These are phyloP conservation scores for Rosa lucieae DNA, from an alignment of 306 rosid genomes.

Conservation along the genomic window DNA sequence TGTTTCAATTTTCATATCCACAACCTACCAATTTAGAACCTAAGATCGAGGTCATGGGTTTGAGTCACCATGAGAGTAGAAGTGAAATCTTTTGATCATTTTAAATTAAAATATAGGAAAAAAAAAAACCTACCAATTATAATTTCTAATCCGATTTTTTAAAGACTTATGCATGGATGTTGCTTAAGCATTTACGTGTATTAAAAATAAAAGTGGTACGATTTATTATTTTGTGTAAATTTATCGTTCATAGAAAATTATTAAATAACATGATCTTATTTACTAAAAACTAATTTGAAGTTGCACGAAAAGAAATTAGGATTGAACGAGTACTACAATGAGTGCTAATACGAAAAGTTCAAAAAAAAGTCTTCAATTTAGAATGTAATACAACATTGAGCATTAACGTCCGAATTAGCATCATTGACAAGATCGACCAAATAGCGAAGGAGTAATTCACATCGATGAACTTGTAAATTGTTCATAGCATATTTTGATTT, in stretches of 20 bases:
- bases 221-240: background rate
- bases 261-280: too few species aligned
- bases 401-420: background rate
- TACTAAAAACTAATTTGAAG: background rate
- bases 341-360: background rate
- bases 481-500: background rate
- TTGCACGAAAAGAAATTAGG: too few species aligned
- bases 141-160: background rate
- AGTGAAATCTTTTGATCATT: too few species aligned
- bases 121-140: background rate
- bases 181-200: background rate
- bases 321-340: background rate
- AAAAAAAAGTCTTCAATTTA: background rate
- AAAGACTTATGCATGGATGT: background rate
- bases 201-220: background rate
- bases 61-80: too few species aligned
- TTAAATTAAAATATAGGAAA: too few species aligned
- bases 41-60: too few species aligned
- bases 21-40: too few species aligned
- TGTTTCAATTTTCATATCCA: background rate
- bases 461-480: background rate
- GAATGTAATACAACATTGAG: background rate
- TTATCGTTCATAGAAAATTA: background rate
- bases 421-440: background rate
- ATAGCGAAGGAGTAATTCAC: background rate